Percentiles rank a stretch among this genome's conserved stretches.
Conservation (phyloP, 2,329 filamentous ascomycete genomes). For the Fusarium dlaminii region DNA sequence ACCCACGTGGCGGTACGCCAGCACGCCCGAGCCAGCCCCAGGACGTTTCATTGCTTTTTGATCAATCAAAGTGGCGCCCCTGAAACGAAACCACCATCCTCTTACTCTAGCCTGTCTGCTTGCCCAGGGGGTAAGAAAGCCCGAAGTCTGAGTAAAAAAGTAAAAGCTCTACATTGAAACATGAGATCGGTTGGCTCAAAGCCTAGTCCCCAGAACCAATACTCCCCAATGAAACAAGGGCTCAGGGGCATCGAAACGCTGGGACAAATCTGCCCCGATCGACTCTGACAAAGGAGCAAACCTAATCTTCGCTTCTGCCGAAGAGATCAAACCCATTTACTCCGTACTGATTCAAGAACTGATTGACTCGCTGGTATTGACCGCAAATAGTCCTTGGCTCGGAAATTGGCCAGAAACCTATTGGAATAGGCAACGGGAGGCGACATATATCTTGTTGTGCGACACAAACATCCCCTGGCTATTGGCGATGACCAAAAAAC, state of each 20-base stretch:
- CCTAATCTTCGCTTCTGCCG: slow-evolving; percentile 6
- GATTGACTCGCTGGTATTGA: slow-evolving; percentile 3
- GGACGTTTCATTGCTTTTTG: slow-evolving; percentile 27
- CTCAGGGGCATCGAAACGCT: slow-evolving; percentile 25
- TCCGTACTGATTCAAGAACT: background rate
- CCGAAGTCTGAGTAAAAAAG: slow-evolving; percentile 34
- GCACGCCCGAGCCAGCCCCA: slow-evolving; percentile 16
- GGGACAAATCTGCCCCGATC: slow-evolving; percentile 15
- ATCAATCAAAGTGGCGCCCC: slow-evolving; percentile 16
- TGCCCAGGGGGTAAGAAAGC: slow-evolving; percentile 6
- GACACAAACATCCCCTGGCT: slow-evolving; percentile 27
- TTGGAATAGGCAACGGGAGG: slow-evolving; percentile 31
- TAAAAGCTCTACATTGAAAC: slow-evolving; percentile 39
- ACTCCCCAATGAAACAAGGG: slow-evolving; percentile 39
- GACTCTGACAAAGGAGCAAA: slow-evolving; percentile 27
- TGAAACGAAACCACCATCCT: slow-evolving; percentile 18
- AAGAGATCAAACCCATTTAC: background rate
- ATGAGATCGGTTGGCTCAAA: slow-evolving; percentile 37
- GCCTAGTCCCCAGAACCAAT: slow-evolving; percentile 28
- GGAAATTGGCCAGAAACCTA: slow-evolving; percentile 16
- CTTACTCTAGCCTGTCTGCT: slow-evolving; percentile 7
- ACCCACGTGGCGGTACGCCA: slow-evolving; percentile 39
- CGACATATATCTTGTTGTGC: slow-evolving; percentile 23
- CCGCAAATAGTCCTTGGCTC: slow-evolving; percentile 22
- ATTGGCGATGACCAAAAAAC: slow-evolving; percentile 10